Evolutionary conservation across 1,139 yeast genomes (phyloP).

Genomic region (Scheffersomyces titani): DNA sequence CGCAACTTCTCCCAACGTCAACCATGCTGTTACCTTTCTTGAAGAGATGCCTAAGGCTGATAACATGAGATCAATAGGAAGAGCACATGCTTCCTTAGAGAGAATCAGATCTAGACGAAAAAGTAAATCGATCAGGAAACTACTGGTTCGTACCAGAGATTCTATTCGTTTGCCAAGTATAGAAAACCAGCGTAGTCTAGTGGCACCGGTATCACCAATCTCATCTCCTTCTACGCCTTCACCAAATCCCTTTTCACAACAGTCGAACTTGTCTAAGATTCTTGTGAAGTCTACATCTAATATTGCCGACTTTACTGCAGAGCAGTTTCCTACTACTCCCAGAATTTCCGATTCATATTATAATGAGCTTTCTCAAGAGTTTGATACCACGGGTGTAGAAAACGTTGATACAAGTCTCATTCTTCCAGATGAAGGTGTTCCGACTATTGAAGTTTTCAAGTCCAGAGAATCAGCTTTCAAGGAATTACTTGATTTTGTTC

Average conservation of each 20-base stretch:
- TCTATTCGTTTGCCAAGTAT: constrained; percentile 24
- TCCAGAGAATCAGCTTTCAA: constrained; percentile 20
- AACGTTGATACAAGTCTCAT: background rate
- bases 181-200: constrained; percentile 12
- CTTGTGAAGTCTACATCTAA: background rate
- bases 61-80: constrained; percentile 50
- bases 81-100: constrained; percentile 67
- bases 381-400: background rate
- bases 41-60: constrained; percentile 34
- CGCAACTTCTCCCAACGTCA: constrained; percentile 3
- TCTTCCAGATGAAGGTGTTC: background rate
- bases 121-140: constrained; percentile 45
- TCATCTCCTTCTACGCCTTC: constrained; percentile 20
- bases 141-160: constrained; percentile 28
- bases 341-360: background rate
- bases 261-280: constrained; percentile 8
- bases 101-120: constrained; percentile 63
- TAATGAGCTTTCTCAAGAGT: background rate
- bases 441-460: constrained; percentile 7
- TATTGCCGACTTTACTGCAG: background rate
- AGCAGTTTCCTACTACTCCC: background rate
- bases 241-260: constrained; percentile 9
- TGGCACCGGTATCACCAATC: constrained; percentile 13
- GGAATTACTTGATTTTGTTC: constrained; percentile 34
- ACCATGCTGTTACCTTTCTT: constrained; percentile 17